A percentile compares a stretch with the other conserved stretches of the same genome.
phyloP scores from a whole-genome alignment of 2,329 filamentous ascomycete genomes.

The Fusarium lyarnte region DNA sequence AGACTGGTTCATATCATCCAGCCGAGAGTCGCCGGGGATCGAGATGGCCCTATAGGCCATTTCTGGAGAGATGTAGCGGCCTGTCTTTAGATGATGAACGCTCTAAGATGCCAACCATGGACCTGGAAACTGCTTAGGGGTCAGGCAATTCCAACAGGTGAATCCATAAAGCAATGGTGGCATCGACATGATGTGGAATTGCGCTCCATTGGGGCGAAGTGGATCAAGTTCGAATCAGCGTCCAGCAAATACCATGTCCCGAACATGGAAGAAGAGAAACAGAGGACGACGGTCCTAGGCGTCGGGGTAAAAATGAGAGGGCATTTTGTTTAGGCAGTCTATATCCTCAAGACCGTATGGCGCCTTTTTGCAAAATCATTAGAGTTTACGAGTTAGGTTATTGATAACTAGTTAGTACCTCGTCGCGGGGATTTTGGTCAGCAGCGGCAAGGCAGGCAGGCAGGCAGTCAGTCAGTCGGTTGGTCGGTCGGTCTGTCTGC shows the following conservation, averaged over 20 bases:
- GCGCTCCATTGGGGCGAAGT: background rate
- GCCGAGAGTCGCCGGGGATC: background rate
- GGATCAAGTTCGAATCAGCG: constrained; percentile 5
- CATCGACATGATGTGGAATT: constrained; percentile 10
- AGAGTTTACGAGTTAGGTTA: constrained; percentile 26
- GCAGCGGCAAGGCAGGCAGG: background rate
- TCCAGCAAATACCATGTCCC: background rate
- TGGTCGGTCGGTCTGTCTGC: background rate
- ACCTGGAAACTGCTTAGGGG: constrained; percentile 16
- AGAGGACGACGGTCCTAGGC: constrained; percentile 28
- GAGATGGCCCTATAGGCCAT: background rate
- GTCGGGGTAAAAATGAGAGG: constrained; percentile 32
- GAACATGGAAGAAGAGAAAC: constrained; percentile 15
- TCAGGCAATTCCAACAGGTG: constrained; percentile 9
- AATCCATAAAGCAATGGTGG: constrained; percentile 15
- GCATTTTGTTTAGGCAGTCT: constrained; percentile 36
- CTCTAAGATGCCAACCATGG: constrained; percentile 20
- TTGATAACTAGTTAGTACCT: background rate
- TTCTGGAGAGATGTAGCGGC: constrained; percentile 32
- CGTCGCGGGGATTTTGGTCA: background rate
- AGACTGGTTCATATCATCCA: background rate
- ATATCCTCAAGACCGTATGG: constrained; percentile 33
- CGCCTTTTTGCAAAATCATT: constrained; percentile 32
- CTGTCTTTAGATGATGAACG: constrained; percentile 38
- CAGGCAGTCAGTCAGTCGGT: background rate